Evolutionary conservation across 768 basidiomycete species (phyloP).

Genomic region (Kwoniella mangroviensis): DNA sequence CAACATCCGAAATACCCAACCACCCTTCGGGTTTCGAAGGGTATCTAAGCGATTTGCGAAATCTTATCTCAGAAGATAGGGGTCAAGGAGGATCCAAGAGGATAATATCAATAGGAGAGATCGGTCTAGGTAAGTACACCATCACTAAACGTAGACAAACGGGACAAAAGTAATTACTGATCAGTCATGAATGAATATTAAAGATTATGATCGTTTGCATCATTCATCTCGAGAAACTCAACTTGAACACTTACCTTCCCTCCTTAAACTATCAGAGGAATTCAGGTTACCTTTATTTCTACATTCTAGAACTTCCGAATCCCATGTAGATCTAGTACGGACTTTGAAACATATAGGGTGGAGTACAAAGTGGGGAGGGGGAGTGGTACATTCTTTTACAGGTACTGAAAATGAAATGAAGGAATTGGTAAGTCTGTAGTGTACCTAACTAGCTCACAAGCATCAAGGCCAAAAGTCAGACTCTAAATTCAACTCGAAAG

Average conservation of each 20-base stretch:
- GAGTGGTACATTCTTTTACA: slow-evolving; percentile 84
- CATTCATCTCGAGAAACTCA: slow-evolving; percentile 69
- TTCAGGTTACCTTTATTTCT: slow-evolving; percentile 77
- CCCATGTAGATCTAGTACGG: slow-evolving; percentile 70
- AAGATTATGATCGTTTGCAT: slow-evolving; percentile 78
- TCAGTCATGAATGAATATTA: neutral
- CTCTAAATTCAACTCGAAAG: too few relatives aligned
- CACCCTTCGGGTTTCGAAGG: slow-evolving; percentile 65
- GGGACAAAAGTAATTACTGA: too few relatives aligned
- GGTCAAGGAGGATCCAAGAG: slow-evolving; percentile 60
- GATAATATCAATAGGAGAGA: slow-evolving; percentile 76
- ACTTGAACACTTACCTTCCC: slow-evolving; percentile 68
- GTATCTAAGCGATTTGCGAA: slow-evolving; percentile 68
- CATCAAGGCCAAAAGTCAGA: too few relatives aligned
- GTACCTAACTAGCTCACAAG: too few relatives aligned
- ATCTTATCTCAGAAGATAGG: slow-evolving; percentile 61
- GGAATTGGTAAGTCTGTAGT: slow-evolving; percentile 65
- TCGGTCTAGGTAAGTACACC: slow-evolving; percentile 68
- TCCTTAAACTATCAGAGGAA: slow-evolving; percentile 71
- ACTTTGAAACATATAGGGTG: slow-evolving; percentile 73
- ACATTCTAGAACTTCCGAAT: slow-evolving; percentile 70
- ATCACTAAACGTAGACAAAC: neutral
- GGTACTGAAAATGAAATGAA: slow-evolving; percentile 67
- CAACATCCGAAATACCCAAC: slow-evolving; percentile 70
- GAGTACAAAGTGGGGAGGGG: slow-evolving; percentile 66